Base-by-base conservation (phyloP, 495 filamentous ascomycete species). In the Annulohypoxylon moriforme region DNA sequence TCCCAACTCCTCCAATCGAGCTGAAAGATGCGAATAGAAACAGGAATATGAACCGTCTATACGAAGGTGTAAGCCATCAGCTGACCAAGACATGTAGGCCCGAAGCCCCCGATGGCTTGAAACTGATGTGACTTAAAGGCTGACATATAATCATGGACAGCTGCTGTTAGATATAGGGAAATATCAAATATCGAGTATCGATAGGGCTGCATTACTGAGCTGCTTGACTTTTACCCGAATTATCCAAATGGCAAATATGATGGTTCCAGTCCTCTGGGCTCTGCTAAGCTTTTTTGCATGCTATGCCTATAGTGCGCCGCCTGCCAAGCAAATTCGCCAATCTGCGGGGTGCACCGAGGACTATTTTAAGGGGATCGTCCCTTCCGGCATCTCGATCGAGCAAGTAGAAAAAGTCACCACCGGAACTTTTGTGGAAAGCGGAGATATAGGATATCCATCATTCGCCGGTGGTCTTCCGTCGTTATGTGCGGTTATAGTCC, bases 401-500 rank as follows among this genome's bases (percentile, higher is more conserved):
- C 58, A 31, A 33, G 75, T 62, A 34, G 58, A 75, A 11, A 6
- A 64, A 65, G 61, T 75, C 27, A 73, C 75, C 34, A 60, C 73
- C 8, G 80, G 77, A 0, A 76, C 71, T n/a, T 77, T 71, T 16
- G 10, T 25, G 2, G 69, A 77, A 29, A 66, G 24, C 11, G 73
- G 75, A 13, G 72, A 86, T 61, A 55, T 82, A 11, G 76, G 78
- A 14, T 86, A 83, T 52, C 83, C 85, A 18, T 69, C 72, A 4
- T 74, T 76, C 31, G 78, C 83, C 0, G 80, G 78, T 7, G 67
- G 76, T 5, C 78, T 88, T 3, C 84, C 83, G 0, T 79, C 78
- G 6, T 64, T 84, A 3, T 88, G 86, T 61, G 86, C 81, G 4
- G 79, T 86, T 6, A 80, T 79, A 9, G 67, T 87, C 53, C 80